Evolutionary conservation across 148 eudicot species (phyloP), one percentile per base, ranked within the genome.

Genomic region (Rhododendron ferrugineum): DNA sequence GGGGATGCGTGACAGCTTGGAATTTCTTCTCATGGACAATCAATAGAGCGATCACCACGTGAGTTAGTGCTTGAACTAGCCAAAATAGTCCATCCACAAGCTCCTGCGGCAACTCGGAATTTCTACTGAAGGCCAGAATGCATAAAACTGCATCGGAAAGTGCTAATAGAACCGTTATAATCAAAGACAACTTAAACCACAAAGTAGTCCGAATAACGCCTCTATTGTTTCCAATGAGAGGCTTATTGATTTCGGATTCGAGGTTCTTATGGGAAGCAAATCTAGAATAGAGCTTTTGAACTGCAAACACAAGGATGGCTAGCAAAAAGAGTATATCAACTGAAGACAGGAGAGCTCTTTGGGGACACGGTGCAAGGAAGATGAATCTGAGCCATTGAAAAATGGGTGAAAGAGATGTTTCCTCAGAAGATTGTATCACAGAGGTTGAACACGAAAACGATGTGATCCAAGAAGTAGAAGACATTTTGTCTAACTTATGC

Each of bases 301-400:
- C 16, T 2, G 92, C 79, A 56, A 95, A 74, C 20, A 85, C 86
- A 11, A 95, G 72, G 84, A 95, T 82, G 5, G 88, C 32, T 68
- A 93, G 81, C 91, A 97, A 87, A 88, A 97, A 91, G 6, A 95
- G 60, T 23, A 88, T 77, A 88, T 97, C 93, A 75, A 95, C 34
- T 16, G 92, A 81, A 64, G 95, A 87, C 22, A 94, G 78, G 13
- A 97, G 78, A 52, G 88, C 88, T 86, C 98, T 90, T 84, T 97
- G 99, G 76, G 98, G 93, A 83, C 99, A 95, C 77, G 99, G 98
- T 47, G 98, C 90, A 22, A 97, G 94, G 86, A 93, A 89, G 37
- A 97, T 84, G 89, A 97, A 97, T 81, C 90, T 84, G 8, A 86
- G 86, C 98, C 98, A 95, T 89, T 89, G 85, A 37, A 93, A 13